phyloP scores from a whole-genome alignment of 176 grass and related monocot species.

The bread wheat (Triticum aestivum) region IWGSC_CS_RefSeq_v2.1 NC_057795.1:675816277-675816776 shows the following conservation, averaged over 20 bases:
- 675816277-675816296: not conserved
- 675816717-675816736: slow-evolving; percentile 21
- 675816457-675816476: slow-evolving; percentile 65
- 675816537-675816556: slow-evolving; percentile 59
- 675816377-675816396: not conserved
- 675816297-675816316: not conserved
- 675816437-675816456: slow-evolving; percentile 17
- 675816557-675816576: slow-evolving; percentile 52
- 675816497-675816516: slow-evolving; percentile 82
- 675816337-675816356: not conserved
- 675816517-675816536: slow-evolving; percentile 67
- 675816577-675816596: slow-evolving; percentile 67
- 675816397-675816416: slow-evolving; percentile 28
- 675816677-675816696: slow-evolving; percentile 47
- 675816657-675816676: slow-evolving; percentile 79
- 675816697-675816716: slow-evolving; percentile 43
- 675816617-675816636: slow-evolving; percentile 80
- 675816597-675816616: slow-evolving; percentile 72
- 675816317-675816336: slow-evolving; percentile 6
- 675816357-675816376: not conserved
- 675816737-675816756: slow-evolving; percentile 16
- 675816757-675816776: slow-evolving; percentile 40
- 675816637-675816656: slow-evolving; percentile 77
- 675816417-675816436: slow-evolving; percentile 27
- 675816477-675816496: slow-evolving; percentile 83